Base-by-base conservation (phyloP, 192 early-diverging fungal species). In the Backusella psychrophila region DNA sequence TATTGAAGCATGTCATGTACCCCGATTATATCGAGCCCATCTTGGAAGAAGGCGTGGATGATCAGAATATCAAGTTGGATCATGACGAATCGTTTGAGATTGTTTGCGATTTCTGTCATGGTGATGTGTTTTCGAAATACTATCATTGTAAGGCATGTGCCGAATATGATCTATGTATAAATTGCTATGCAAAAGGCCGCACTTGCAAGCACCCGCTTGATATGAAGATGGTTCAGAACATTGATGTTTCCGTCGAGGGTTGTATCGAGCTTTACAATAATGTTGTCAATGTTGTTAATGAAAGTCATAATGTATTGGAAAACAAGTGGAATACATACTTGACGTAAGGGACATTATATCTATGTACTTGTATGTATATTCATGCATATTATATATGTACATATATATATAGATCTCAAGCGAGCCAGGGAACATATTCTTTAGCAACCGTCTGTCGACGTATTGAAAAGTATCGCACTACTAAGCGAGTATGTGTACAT, bases 91-190 rank as follows among this genome's bases (percentile, higher is more conserved):
- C 41, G 26, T 69, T 56, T 39, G 29, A 44, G 15, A 21, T 19
- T 11, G 41, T 42, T 14, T 80, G 80, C 49, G 80, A 81, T 35
- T 81, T 81, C 33, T 81, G 80, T 21, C 66, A 66, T 12, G 26
- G 44, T 7, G 80, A 81, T 63, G 69, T 81, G 0, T 81, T 73
- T 38, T 35, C 66, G 4, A 42, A 76, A 12, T 77, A 74, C 23
- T 81, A 77, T 52, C 69, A 77, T 17, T 81, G 80, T 36, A 26
- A 35, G 3, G 12, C 66, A 2, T 81, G 80, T 44, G 15, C 68
- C 0, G 52, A 70, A 5, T 69, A 74, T 46, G 80, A 81, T 36
- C 56, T 81, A 3, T 81, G 80, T 42, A 34, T 74, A 14, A n/a
- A 49, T 19, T 81, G 80, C 33, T 81, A 81, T 56, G 41, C 52